These are phyloP conservation scores for Acanthochlamys bracteata DNA, from an alignment of 106 monocot genomes.

Conservation along the genomic window DNA sequence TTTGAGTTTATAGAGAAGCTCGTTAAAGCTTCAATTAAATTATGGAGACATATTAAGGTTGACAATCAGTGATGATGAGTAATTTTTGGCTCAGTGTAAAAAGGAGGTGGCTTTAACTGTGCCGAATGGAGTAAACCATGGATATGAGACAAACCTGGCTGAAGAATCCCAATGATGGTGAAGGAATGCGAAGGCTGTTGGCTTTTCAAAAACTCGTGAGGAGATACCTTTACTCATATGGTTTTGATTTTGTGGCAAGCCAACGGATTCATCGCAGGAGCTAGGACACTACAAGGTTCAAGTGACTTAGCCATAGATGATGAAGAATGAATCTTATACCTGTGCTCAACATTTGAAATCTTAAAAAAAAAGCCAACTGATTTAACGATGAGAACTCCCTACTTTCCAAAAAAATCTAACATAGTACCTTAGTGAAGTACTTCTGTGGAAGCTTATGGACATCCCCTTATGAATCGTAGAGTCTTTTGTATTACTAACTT, in stretches of 20 bases:
- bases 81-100: not conserved
- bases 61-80: not conserved
- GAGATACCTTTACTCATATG: constrained; percentile 8
- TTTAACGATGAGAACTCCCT: not conserved
- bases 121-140: not conserved
- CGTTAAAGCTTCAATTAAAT: too few species aligned
- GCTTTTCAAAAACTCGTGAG: constrained; percentile 19
- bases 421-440: not conserved
- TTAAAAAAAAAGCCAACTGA: not conserved
- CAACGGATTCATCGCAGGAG: constrained; percentile 2
- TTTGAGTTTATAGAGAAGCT: too few species aligned
- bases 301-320: constrained; percentile 3
- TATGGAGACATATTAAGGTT: too few species aligned
- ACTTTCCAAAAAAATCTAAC: not conserved
- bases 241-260: constrained; percentile 10
- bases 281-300: constrained; percentile 2
- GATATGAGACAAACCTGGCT: constrained; percentile 20
- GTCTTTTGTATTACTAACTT: constrained; percentile 12
- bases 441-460: too few species aligned
- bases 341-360: not conserved
- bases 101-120: not conserved
- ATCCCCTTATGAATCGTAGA: constrained; percentile 24
- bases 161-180: constrained; percentile 76
- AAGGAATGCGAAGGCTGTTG: constrained; percentile 69
- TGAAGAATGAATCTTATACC: constrained; percentile 9